Conservation (phyloP, 148 eudicot genomes). For the Amaranthus cruentus region DNA sequence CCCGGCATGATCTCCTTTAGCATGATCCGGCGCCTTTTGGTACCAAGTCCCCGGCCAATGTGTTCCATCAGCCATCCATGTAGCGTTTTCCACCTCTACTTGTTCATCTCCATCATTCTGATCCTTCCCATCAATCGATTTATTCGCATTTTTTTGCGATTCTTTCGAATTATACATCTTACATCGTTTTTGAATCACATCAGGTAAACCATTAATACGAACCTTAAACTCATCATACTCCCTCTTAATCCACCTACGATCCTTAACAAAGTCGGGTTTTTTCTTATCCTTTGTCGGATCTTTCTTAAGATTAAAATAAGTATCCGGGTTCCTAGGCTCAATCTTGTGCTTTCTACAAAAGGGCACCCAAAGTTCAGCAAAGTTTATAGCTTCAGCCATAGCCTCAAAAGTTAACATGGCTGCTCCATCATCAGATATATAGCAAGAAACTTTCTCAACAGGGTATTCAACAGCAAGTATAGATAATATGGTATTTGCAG, state of each 20-base stretch:
- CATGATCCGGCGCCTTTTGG: slow-evolving; percentile 49
- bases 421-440: slow-evolving; percentile 89
- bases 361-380: slow-evolving; percentile 84
- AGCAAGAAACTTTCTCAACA: slow-evolving; percentile 64
- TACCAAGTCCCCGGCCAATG: slow-evolving; percentile 96
- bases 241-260: slow-evolving; percentile 87
- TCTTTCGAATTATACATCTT: slow-evolving; percentile 61
- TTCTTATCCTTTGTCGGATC: slow-evolving; percentile 86
- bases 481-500: slow-evolving; percentile 79
- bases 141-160: slow-evolving; percentile 32
- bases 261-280: slow-evolving; percentile 77
- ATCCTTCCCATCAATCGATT: slow-evolving; percentile 6
- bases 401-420: slow-evolving; percentile 87
- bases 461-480: slow-evolving; percentile 81
- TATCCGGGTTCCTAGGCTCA: slow-evolving; percentile 84
- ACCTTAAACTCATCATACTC: slow-evolving; percentile 95
- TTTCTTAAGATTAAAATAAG: slow-evolving; percentile 58
- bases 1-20: slow-evolving; percentile 87
- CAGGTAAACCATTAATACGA: slow-evolving; percentile 74
- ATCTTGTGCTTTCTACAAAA: slow-evolving; percentile 86
- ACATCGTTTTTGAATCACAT: slow-evolving; percentile 65
- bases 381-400: slow-evolving; percentile 89
- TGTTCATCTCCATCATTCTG: slow-evolving; percentile 32
- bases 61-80: slow-evolving; percentile 97
- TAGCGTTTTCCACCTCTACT: slow-evolving; percentile 42